Percentiles rank a stretch among this genome's conserved stretches.
phyloP scores from a whole-genome alignment of 108 stramenopile genomes.

The Skeletonema costatum region DNA sequence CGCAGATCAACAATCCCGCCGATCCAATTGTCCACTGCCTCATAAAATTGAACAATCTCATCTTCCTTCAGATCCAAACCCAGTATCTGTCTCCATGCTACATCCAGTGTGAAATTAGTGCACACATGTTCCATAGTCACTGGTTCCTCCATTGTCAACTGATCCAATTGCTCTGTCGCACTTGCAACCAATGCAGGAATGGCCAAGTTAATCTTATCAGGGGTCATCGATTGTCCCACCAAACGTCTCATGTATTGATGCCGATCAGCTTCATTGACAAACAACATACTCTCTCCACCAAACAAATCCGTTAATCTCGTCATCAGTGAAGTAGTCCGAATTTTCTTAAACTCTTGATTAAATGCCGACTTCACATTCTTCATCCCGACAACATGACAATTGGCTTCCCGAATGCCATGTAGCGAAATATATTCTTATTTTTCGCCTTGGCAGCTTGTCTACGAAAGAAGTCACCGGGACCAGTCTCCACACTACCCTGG shows the following conservation, averaged over 20 bases:
- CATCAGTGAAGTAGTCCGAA: slow-evolving; percentile 10
- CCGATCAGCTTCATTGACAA: slow-evolving; percentile 18
- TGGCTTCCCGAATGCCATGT: slow-evolving; percentile 29
- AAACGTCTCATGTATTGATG: slow-evolving; percentile 36
- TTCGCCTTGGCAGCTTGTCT: not conserved
- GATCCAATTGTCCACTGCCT: slow-evolving; percentile 46
- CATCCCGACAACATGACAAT: slow-evolving; percentile 41
- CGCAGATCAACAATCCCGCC: slow-evolving; percentile 20
- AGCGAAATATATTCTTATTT: slow-evolving; percentile 24
- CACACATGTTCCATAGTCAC: slow-evolving; percentile 22
- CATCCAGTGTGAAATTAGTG: slow-evolving; percentile 44
- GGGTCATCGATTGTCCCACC: slow-evolving; percentile 43
- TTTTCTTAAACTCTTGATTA: slow-evolving; percentile 43
- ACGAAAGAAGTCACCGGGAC: slow-evolving; percentile 36
- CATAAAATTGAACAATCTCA: slow-evolving; percentile 38
- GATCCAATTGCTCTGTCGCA: slow-evolving; percentile 33
- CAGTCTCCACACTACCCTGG: slow-evolving; percentile 1
- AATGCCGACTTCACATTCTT: slow-evolving; percentile 50
- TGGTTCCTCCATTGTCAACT: not conserved
- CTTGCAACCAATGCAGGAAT: slow-evolving; percentile 32
- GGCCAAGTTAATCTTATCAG: slow-evolving; percentile 30
- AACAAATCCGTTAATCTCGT: slow-evolving; percentile 12
- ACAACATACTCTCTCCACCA: slow-evolving; percentile 23
- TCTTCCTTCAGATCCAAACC: slow-evolving; percentile 49
- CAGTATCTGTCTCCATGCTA: slow-evolving; percentile 51